These are phyloP conservation scores for Lipomyces anomalus DNA, from an alignment of 805 yeast species.

Conservation along the genomic window DNA sequence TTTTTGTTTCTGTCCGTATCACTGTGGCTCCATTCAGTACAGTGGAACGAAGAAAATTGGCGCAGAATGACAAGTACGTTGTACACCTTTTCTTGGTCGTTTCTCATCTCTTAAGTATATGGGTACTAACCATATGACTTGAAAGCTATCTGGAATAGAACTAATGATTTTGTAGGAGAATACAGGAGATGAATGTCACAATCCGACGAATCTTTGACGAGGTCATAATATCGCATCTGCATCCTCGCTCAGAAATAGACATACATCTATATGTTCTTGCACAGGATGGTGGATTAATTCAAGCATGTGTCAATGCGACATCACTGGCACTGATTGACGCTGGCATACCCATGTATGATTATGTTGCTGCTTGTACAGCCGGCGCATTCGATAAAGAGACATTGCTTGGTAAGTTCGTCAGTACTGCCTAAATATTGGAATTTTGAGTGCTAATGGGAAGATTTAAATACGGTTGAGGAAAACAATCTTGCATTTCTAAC, in stretches of 20 bases:
- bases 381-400: slow-evolving; percentile 77
- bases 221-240: slow-evolving; percentile 64
- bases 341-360: slow-evolving; percentile 90
- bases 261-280: slow-evolving; percentile 71
- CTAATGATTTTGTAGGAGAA: no score
- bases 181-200: slow-evolving; percentile 34
- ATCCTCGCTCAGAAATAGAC: slow-evolving; percentile 78
- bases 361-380: slow-evolving; percentile 71
- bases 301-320: slow-evolving; percentile 75
- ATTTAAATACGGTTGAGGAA: slow-evolving; percentile 77
- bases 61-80: slow-evolving; percentile 55
- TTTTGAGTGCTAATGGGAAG: slow-evolving; percentile 31
- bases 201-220: slow-evolving; percentile 38
- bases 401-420: slow-evolving; percentile 39
- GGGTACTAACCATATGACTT: no score
- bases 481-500: slow-evolving; percentile 75
- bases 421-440: not conserved
- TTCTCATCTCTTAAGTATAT: no score
- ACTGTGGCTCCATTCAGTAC: slow-evolving; percentile 78
- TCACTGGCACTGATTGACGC: slow-evolving; percentile 91
- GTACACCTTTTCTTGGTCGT: no score
- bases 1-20: slow-evolving; percentile 57
- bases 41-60: slow-evolving; percentile 63
- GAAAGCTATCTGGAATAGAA: no score
- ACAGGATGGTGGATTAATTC: slow-evolving; percentile 84